phyloP scores from a whole-genome alignment of 2,329 filamentous ascomycete genomes.

The Diaporthe nobilis region DNA sequence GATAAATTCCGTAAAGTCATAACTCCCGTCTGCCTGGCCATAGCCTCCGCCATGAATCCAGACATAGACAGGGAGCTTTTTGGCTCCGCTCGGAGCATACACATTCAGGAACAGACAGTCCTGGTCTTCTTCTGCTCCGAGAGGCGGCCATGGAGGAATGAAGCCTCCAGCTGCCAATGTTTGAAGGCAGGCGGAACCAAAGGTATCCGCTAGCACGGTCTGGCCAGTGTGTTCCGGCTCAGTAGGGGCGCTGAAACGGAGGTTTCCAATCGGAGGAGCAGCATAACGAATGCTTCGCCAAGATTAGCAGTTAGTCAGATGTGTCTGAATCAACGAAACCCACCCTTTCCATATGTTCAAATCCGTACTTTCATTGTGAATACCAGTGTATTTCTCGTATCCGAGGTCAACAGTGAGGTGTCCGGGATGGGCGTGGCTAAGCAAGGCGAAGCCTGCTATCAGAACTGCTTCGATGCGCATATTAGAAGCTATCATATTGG shows the following conservation, averaged over 20 bases:
- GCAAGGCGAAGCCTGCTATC: not conserved
- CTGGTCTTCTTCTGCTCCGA: not conserved
- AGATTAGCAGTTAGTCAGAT: not conserved
- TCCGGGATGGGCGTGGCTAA: not conserved
- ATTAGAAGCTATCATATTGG: not conserved
- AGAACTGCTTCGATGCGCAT: not conserved
- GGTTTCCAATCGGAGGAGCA: slow-evolving; percentile 6
- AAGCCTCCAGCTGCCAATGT: not conserved
- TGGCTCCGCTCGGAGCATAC: not conserved
- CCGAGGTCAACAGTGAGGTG: not conserved
- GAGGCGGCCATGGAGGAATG: not conserved
- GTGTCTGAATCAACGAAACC: not conserved
- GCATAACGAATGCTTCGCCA: not conserved
- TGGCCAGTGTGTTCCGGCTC: not conserved
- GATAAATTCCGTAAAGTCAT: not conserved
- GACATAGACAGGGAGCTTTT: slow-evolving; percentile 1
- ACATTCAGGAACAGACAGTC: slow-evolving; percentile 13
- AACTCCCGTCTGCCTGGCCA: not conserved
- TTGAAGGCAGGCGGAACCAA: not conserved
- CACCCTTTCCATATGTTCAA: slow-evolving; percentile 12
- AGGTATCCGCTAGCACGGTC: not conserved
- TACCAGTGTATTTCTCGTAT: slow-evolving; percentile 14
- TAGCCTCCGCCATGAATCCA: slow-evolving; percentile 10
- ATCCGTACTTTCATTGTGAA: not conserved
- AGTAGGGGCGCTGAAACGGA: slow-evolving; percentile 2